Evolutionary conservation across 2,329 filamentous ascomycete species (phyloP).

Genomic region (Ilyonectria sp.): DNA sequence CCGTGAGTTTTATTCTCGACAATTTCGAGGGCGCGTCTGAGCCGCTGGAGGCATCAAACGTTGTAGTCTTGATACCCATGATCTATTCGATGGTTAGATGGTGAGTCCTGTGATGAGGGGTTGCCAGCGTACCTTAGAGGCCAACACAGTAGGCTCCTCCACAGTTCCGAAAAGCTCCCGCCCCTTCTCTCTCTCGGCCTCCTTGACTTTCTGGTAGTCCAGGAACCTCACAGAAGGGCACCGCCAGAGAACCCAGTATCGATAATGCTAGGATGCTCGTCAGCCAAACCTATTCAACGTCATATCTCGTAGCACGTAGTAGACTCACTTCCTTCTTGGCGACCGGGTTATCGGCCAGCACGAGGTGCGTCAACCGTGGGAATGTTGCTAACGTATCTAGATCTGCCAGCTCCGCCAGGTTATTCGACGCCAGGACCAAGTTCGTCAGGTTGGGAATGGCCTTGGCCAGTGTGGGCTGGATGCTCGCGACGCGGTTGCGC

Average conservation of each 20-base stretch:
- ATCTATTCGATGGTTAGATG: constrained; percentile 67
- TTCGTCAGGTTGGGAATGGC: constrained; percentile 87
- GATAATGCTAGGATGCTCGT: constrained; percentile 78
- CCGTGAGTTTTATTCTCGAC: constrained; percentile 87
- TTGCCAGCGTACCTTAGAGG: constrained; percentile 72
- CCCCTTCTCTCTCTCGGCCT: constrained; percentile 83
- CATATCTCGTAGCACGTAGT: not conserved
- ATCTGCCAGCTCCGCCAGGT: constrained; percentile 87
- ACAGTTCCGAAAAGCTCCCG: constrained; percentile 86
- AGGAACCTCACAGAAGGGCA: constrained; percentile 90
- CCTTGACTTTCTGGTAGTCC: constrained; percentile 92
- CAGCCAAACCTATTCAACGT: constrained; percentile 12
- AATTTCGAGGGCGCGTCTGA: constrained; percentile 70
- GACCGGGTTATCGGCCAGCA: constrained; percentile 89
- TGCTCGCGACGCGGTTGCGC: constrained; percentile 87
- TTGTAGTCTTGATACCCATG: constrained; percentile 85
- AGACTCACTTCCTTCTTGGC: constrained; percentile 87
- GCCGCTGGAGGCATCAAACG: constrained; percentile 72
- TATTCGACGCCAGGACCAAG: constrained; percentile 87
- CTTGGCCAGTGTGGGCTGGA: constrained; percentile 82
- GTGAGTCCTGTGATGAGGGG: too few species aligned
- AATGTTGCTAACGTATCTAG: constrained; percentile 84
- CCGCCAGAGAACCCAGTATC: constrained; percentile 91
- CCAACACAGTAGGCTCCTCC: constrained; percentile 84
- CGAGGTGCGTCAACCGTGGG: constrained; percentile 81